These are phyloP conservation scores for Phaeosphaeriaceae sp. DNA, from an alignment of 2,329 filamentous ascomycete genomes.

Conservation along the genomic window DNA sequence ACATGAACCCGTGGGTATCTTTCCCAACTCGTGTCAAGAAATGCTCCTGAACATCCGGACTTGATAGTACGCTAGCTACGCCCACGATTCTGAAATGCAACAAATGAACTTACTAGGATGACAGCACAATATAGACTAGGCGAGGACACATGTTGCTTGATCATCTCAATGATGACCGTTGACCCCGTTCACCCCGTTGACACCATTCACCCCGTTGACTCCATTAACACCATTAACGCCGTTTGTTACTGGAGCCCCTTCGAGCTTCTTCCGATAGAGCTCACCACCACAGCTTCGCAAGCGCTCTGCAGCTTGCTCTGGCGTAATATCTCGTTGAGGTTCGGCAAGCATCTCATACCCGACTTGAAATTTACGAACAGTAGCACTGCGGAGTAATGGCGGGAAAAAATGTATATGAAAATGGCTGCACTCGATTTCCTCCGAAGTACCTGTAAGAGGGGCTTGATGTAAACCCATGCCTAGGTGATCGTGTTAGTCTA, in stretches of 20 bases:
- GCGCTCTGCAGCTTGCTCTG: conserved; percentile 86
- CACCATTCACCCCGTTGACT: conserved; percentile 26
- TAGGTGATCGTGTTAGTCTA: conserved; percentile 36
- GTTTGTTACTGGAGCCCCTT: conserved; percentile 16
- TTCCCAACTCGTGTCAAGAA: background rate
- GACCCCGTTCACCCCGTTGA: conserved; percentile 20
- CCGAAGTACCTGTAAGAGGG: conserved; percentile 78
- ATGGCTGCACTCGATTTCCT: conserved; percentile 86
- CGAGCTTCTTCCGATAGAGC: conserved; percentile 74
- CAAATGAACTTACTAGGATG: background rate
- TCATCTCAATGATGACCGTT: conserved; percentile 19
- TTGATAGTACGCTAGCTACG: background rate
- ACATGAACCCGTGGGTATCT: conserved; percentile 2
- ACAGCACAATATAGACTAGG: too few relatives aligned
- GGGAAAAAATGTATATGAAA: conserved; percentile 99
- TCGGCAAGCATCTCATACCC: conserved; percentile 97
- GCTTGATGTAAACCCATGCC: conserved; percentile 96
- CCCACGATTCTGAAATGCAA: background rate
- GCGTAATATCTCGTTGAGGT: conserved; percentile 97
- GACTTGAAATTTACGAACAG: conserved; percentile 93
- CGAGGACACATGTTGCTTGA: background rate
- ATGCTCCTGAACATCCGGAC: background rate
- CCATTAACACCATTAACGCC: conserved; percentile 25
- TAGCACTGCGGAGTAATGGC: conserved; percentile 87
- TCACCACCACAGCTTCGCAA: conserved; percentile 79